Conservation (phyloP, 306 rosid species). For the Trifolium dubium region DNA sequence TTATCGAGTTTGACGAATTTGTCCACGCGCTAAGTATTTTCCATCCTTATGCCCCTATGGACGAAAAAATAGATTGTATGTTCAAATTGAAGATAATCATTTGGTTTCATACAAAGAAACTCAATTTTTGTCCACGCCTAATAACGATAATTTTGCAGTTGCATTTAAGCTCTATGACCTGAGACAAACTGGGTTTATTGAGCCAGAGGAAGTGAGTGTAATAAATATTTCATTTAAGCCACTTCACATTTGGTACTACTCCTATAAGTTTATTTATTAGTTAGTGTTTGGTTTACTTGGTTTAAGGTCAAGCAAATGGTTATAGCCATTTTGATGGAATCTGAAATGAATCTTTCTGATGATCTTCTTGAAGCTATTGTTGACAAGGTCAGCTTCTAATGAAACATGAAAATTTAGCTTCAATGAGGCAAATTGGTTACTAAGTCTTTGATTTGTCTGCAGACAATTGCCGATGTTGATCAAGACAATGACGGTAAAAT, state of each 20-base stretch:
- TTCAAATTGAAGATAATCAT: slow-evolving; percentile 29
- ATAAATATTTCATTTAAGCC: background rate
- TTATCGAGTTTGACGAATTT: slow-evolving; percentile 81
- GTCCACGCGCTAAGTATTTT: slow-evolving; percentile 70
- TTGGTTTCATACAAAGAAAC: slow-evolving; percentile 21
- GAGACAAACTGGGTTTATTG: slow-evolving; percentile 81
- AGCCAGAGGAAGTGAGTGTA: slow-evolving; percentile 77
- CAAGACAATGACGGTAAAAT: slow-evolving; percentile 77
- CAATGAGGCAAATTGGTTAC: background rate
- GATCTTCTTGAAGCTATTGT: slow-evolving; percentile 80
- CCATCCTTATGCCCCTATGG: slow-evolving; percentile 74
- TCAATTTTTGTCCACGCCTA: slow-evolving; percentile 31
- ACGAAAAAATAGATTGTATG: slow-evolving; percentile 80
- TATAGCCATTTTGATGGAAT: slow-evolving; percentile 71
- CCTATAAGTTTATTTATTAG: slow-evolving; percentile 4
- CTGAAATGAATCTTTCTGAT: slow-evolving; percentile 62
- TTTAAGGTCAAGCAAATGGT: slow-evolving; percentile 90
- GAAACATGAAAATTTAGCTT: slow-evolving; percentile 25
- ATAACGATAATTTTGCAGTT: slow-evolving; percentile 56
- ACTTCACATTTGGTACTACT: background rate
- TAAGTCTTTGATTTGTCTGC: slow-evolving; percentile 22
- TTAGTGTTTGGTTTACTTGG: slow-evolving; percentile 39
- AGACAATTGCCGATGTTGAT: slow-evolving; percentile 84
- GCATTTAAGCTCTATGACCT: slow-evolving; percentile 83
- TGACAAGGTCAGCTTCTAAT: slow-evolving; percentile 54